Conservation (phyloP, 176 grass and related monocot species). For the Musa itinerans region DNA sequence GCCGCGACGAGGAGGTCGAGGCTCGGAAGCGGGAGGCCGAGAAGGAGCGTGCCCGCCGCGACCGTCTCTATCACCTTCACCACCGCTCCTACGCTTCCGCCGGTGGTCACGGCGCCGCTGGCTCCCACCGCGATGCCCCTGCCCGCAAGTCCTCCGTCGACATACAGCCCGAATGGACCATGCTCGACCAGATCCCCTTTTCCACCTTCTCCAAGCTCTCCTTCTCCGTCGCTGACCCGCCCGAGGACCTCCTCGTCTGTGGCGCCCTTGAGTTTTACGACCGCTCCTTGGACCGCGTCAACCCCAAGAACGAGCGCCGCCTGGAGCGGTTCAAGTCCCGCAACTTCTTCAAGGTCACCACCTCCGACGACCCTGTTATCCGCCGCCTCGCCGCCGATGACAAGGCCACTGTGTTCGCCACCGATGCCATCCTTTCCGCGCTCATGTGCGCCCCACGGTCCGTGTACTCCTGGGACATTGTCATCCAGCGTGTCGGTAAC, state of each 20-base stretch:
- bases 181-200: slow-evolving; percentile 17
- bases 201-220: slow-evolving; percentile 20
- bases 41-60: slow-evolving; percentile 15
- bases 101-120: background rate
- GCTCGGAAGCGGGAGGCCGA: slow-evolving; percentile 13
- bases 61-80: slow-evolving; percentile 4
- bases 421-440: slow-evolving; percentile 8
- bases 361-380: slow-evolving; percentile 14
- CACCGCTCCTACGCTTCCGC: background rate
- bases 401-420: slow-evolving; percentile 11
- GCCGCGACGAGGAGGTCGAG: slow-evolving; percentile 21
- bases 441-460: slow-evolving; percentile 13
- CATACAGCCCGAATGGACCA: slow-evolving; percentile 17
- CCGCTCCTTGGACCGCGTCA: slow-evolving; percentile 10
- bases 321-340: slow-evolving; percentile 14
- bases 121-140: background rate
- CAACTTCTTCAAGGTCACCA: slow-evolving; percentile 20
- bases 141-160: slow-evolving; percentile 12
- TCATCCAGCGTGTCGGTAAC: slow-evolving; percentile 16
- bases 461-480: slow-evolving; percentile 9
- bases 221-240: slow-evolving; percentile 1
- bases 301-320: slow-evolving; percentile 20
- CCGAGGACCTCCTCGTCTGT: slow-evolving; percentile 9
- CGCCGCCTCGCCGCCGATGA: slow-evolving; percentile 16
- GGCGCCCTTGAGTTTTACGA: slow-evolving; percentile 16